Evolutionary conservation across 2,329 filamentous ascomycete genomes (phyloP).

Genomic region (Epichloe coenophiala): DNA sequence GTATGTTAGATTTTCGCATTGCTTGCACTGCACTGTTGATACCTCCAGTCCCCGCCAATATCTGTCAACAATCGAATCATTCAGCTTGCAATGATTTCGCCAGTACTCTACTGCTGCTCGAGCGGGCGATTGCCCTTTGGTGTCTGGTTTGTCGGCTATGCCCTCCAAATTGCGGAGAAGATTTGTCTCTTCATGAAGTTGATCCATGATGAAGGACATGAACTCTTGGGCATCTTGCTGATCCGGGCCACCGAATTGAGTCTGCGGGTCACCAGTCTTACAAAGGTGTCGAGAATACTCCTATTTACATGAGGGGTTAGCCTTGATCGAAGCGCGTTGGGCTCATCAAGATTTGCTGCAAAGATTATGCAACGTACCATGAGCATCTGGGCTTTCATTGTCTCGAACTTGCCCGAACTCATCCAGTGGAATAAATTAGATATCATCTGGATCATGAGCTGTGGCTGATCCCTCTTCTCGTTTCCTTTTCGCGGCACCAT

Average conservation of each 20-base stretch:
- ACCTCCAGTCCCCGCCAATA: conserved; percentile 70
- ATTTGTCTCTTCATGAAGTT: conserved; percentile 80
- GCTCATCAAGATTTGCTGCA: neutral
- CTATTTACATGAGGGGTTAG: conserved; percentile 17
- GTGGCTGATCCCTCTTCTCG: conserved; percentile 36
- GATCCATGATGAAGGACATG: conserved; percentile 66
- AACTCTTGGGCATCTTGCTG: conserved; percentile 94
- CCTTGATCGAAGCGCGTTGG: neutral
- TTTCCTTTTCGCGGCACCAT: conserved; percentile 48
- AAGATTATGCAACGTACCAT: conserved; percentile 33
- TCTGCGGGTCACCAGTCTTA: conserved; percentile 13
- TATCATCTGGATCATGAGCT: conserved; percentile 46
- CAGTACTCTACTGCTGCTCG: conserved; percentile 62
- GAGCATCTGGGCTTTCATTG: conserved; percentile 41
- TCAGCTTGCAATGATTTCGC: conserved; percentile 53
- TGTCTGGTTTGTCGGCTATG: conserved; percentile 18
- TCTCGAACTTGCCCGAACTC: conserved; percentile 32
- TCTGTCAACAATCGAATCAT: conserved; percentile 63
- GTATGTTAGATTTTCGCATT: conserved; percentile 36
- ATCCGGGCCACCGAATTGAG: conserved; percentile 52
- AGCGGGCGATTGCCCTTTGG: conserved; percentile 20
- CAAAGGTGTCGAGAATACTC: conserved; percentile 38
- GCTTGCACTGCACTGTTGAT: conserved; percentile 55
- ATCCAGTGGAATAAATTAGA: conserved; percentile 47
- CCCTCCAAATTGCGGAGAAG: conserved; percentile 29